Evolutionary conservation across 306 rosid genomes (phyloP).

Genomic region (Cucumis cinereus): DNA sequence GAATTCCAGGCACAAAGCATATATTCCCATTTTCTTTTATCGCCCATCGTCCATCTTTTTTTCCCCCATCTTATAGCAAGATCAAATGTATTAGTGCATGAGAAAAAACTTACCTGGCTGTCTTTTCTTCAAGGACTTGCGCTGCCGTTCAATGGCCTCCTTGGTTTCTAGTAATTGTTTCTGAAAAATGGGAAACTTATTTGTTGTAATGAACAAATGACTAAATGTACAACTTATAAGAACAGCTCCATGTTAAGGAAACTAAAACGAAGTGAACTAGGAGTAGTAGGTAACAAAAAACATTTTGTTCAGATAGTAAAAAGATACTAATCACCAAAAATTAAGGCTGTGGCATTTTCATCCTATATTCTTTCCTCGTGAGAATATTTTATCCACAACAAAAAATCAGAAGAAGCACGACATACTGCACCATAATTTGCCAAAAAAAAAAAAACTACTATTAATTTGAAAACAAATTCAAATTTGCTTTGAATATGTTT

Average conservation of each 20-base stretch:
- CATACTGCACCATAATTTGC: background rate
- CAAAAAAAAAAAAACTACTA: background rate
- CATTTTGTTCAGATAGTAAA: background rate
- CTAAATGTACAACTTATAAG: background rate
- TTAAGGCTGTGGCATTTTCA: background rate
- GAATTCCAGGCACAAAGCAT: background rate
- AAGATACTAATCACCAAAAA: background rate
- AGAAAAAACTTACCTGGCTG: slow-evolving; percentile 42
- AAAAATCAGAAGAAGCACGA: background rate
- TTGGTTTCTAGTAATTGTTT: slow-evolving; percentile 75
- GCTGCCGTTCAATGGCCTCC: slow-evolving; percentile 88
- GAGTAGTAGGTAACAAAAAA: background rate
- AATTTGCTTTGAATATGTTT: background rate
- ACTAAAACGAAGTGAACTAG: background rate
- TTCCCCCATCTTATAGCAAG: background rate
- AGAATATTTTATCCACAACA: background rate
- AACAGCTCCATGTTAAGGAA: background rate
- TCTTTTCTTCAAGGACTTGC: slow-evolving; percentile 82
- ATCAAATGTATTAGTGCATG: background rate
- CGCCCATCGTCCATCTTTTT: too few relatives aligned
- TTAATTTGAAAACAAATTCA: background rate
- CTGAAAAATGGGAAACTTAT: slow-evolving; percentile 19
- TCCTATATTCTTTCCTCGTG: background rate
- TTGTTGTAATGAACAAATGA: background rate
- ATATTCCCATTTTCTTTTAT: background rate